Base-by-base conservation (phyloP, 2,329 filamentous ascomycete genomes). In the Apiospora malaysiana region DNA sequence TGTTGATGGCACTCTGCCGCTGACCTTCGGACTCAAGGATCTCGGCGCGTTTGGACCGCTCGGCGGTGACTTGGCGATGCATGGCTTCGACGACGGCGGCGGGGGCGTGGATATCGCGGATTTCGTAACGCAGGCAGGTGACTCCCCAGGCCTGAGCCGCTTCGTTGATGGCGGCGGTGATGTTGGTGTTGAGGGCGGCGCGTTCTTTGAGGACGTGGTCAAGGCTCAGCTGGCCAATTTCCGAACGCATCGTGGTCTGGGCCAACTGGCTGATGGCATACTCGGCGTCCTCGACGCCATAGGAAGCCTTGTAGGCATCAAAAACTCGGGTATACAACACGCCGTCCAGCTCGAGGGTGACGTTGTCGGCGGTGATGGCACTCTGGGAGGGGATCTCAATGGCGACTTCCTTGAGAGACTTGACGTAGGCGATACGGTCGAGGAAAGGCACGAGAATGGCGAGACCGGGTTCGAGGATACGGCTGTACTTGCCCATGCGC, bases 141-240 rank as follows among this genome's bases (percentile, higher is more conserved):
- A 99, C 94, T 72, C 96, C 96, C 96, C 96, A 99, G 69, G 95
- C 95, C 78, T 97, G 92, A 5, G 96, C 95, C 1, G 96, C 96
- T 82, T 98, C 95, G 82, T 99, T 99, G 87, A 99, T 98, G 59
- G 96, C 95, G 71, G 94, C 92, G n/a, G 96, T 98, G 81, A 99
- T 99, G 84, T 99, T 98, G 75, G 91, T 94, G 86, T 99, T 99
- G 76, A 99, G 91, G 25, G 94, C 94, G 3, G 95, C 94, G 74
- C 96, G 94, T 87, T 99, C 96, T 82, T 98, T 98, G 71, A 99
- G 89, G 63, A 99, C 96, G 83, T 99, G 95, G 83, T 99, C 96
- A 77, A 99, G 92, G 0, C 94, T 93, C 72, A 99, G 88, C 82
- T 98, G 96, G 74, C 96, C 96, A 78, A 99, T 99, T 83, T 99